Conservation (phyloP, 1,284 basidiomycete species). For the Ustanciosporium gigantosporum region DNA sequence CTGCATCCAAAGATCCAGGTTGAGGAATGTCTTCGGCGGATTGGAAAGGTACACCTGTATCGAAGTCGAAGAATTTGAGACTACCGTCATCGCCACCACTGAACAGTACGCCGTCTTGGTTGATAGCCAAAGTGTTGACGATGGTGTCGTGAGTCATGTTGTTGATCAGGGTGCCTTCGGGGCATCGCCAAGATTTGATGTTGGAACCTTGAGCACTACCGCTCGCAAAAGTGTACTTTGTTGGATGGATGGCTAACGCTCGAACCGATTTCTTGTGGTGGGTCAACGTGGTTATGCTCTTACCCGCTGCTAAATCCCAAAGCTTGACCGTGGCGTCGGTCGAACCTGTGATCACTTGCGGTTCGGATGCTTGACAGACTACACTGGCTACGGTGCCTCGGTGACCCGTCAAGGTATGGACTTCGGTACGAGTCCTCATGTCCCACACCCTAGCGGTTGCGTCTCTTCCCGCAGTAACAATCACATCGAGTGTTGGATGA, state of each 20-base stretch:
- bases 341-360: constrained; percentile 93
- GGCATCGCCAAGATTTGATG: constrained; percentile 99
- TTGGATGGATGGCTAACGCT: constrained; percentile 88
- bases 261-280: constrained; percentile 98
- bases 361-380: constrained; percentile 91
- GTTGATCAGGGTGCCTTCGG: constrained; percentile 92
- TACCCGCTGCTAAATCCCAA: constrained; percentile 98
- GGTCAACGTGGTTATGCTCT: constrained; percentile 90
- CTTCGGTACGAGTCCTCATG: constrained; percentile 95
- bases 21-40: constrained; percentile 91
- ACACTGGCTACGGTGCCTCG: constrained; percentile 92
- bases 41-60: constrained; percentile 92
- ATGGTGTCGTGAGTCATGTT: constrained; percentile 95
- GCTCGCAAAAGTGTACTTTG: constrained; percentile 84
- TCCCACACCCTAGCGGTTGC: constrained; percentile 97
- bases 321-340: constrained; percentile 97
- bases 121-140: constrained; percentile 92
- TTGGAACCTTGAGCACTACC: constrained; percentile 95
- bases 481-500: constrained; percentile 92
- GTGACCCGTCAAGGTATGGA: constrained; percentile 90
- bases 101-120: constrained; percentile 93
- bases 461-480: constrained; percentile 92
- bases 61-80: constrained; percentile 69
- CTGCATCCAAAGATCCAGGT: constrained; percentile 93
- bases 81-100: constrained; percentile 68